phyloP scores from a whole-genome alignment of 805 yeast species.

The Metschnikowia drakensbergensis region DNA sequence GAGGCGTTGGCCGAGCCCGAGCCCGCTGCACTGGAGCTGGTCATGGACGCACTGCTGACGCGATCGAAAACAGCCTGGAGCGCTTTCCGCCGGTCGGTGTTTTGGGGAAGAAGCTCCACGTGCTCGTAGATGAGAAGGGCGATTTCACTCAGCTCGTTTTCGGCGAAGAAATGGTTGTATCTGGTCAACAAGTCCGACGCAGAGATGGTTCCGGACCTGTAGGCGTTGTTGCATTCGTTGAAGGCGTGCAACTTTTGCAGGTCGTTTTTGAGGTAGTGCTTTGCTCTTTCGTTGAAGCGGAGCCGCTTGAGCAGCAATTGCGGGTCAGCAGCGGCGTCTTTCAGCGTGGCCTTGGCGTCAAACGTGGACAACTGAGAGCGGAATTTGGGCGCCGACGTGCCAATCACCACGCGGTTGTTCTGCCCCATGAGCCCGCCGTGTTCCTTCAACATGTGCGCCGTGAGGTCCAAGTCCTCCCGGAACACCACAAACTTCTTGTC shows the following conservation, averaged over 20 bases:
- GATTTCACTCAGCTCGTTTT: constrained; percentile 44
- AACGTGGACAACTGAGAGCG: constrained; percentile 66
- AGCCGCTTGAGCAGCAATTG: constrained; percentile 47
- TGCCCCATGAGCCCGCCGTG: constrained; percentile 61
- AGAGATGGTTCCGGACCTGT: constrained; percentile 41
- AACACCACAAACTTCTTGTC: constrained; percentile 93
- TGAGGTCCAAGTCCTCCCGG: constrained; percentile 76
- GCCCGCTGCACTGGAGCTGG: constrained; percentile 19
- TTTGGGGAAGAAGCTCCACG: constrained; percentile 49
- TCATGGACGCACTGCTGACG: constrained; percentile 11
- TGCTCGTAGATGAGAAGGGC: constrained; percentile 57
- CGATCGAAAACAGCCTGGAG: constrained; percentile 25
- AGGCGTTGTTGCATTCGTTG: constrained; percentile 45
- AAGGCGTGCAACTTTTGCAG: constrained; percentile 46
- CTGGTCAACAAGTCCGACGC: constrained; percentile 45
- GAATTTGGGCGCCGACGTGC: constrained; percentile 38
- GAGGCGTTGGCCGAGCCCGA: constrained; percentile 4
- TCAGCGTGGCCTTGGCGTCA: constrained; percentile 13
- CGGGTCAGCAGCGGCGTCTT: constrained; percentile 11
- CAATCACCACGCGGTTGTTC: constrained; percentile 39
- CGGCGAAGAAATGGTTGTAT: constrained; percentile 47
- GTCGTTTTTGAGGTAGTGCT: constrained; percentile 65
- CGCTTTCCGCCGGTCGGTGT: constrained; percentile 43
- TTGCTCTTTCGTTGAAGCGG: constrained; percentile 81
- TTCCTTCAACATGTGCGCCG: constrained; percentile 81